phyloP scores from a whole-genome alignment of 352 stramenopile species.

The Vaucheria bursata region DNA sequence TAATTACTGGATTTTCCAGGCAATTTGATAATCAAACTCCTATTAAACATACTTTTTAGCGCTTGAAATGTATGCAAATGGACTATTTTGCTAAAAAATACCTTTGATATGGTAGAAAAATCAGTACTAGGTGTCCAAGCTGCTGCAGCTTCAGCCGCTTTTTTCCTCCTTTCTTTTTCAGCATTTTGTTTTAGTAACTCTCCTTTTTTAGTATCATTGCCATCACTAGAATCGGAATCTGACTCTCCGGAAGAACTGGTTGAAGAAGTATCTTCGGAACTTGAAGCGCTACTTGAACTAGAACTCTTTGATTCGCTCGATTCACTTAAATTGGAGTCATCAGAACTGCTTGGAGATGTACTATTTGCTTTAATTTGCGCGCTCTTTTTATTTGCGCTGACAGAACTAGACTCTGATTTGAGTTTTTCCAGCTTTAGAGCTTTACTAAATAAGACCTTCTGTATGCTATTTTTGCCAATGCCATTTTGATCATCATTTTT shows the following conservation, averaged over 20 bases:
- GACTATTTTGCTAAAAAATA: neutral
- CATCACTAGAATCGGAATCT: neutral
- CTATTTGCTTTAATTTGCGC: constrained; percentile 11
- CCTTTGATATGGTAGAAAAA: neutral
- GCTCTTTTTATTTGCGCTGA: neutral
- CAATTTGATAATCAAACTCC: neutral
- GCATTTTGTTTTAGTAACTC: constrained; percentile 11
- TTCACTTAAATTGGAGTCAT: neutral
- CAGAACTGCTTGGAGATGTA: constrained; percentile 3
- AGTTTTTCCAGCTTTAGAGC: neutral
- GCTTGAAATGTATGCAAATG: neutral
- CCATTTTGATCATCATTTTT: constrained; percentile 7
- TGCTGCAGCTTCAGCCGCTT: constrained; percentile 30
- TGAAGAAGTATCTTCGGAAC: neutral
- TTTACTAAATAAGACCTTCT: neutral
- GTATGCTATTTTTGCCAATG: neutral
- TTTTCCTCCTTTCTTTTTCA: constrained; percentile 30
- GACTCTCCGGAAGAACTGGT: neutral
- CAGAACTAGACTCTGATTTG: neutral
- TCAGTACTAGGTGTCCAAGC: constrained; percentile 35
- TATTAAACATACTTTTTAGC: neutral
- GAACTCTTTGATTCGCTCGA: neutral
- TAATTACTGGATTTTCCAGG: neutral
- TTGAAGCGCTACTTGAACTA: neutral
- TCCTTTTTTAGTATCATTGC: constrained; percentile 11